Evolutionary conservation across 495 filamentous ascomycete species (phyloP), one percentile per base, ranked within the genome.

Genomic region (Immersiella caudata): DNA sequence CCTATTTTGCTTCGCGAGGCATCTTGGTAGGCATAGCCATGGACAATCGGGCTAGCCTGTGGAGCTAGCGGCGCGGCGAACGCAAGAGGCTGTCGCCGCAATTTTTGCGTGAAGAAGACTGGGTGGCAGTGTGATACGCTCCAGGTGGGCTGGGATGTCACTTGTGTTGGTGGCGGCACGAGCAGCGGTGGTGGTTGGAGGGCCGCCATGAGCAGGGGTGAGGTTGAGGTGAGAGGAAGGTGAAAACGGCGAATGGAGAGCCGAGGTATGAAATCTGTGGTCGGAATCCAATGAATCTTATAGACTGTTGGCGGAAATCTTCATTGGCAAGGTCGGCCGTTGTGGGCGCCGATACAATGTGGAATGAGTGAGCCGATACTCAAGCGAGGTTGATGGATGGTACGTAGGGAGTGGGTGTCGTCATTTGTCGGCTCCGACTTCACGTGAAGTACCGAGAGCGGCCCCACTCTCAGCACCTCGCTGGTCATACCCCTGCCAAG

Each of bases 81-180:
- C 1, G 80, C 74, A 5, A 81, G 74, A 51, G 77, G 79, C 62
- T 57, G 63, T 36, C 21, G 20, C 35, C 81, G 82, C 56, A 88
- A 69, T 56, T 81, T 80, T 16, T 83, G 76, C 16, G 85, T 87
- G 74, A 88, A 88, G 74, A 88, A 88, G 6, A 86, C 85, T 6
- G 86, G 87, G 65, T 89, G 86, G 25, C 82, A 71, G 40, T 75
- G 78, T 0, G 85, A 79, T 24, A 82, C 67, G 73, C 85, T 79
- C 46, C 25, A 21, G 1, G 25, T 22, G 33, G 59, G 52, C 12
- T 55, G 52, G 2, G n/a, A 55, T 26, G 24, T 55, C 7, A 24
- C 8, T 49, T 59, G 49, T 49, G 35, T 9, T 1, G 58, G 18
- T 21, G 57, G 14, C 29, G 24, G 6, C 7, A 60, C 5, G 0